Conservation (phyloP, 139 green algal species). For the Yamagishiella unicocca region DNA sequence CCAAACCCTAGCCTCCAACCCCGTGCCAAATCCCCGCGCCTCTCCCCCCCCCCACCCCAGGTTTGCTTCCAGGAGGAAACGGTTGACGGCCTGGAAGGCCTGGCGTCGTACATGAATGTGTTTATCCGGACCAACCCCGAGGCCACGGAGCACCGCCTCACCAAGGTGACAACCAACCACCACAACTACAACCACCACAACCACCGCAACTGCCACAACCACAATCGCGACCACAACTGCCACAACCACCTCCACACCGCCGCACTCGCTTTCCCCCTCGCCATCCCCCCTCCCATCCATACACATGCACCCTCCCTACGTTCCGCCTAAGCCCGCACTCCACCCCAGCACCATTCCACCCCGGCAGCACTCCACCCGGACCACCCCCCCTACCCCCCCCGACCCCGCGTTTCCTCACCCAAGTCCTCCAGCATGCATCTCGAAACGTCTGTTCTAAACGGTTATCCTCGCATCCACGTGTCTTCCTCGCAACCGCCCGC, state of each 20-base stretch:
- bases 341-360: no score
- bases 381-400: neutral
- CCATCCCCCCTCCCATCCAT: neutral
- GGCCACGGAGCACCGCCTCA: conserved; percentile 56
- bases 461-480: neutral
- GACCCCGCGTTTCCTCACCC: no score
- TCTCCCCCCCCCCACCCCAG: neutral
- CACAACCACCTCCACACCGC: neutral
- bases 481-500: neutral
- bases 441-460: no score
- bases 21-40: neutral
- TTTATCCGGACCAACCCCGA: conserved; percentile 67
- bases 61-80: conserved; percentile 44
- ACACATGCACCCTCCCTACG: no score
- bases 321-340: no score
- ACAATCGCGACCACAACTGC: no score
- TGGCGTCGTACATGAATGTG: conserved; percentile 74
- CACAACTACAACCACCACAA: no score
- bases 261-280: neutral
- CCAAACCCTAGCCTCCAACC: neutral
- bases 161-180: conserved; percentile 50
- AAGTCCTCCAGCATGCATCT: no score
- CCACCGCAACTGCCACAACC: no score
- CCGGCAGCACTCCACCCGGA: neutral
- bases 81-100: conserved; percentile 57